phyloP scores from a whole-genome alignment of 164 flowering plant species.

The Dillenia suffruticosa region DNA sequence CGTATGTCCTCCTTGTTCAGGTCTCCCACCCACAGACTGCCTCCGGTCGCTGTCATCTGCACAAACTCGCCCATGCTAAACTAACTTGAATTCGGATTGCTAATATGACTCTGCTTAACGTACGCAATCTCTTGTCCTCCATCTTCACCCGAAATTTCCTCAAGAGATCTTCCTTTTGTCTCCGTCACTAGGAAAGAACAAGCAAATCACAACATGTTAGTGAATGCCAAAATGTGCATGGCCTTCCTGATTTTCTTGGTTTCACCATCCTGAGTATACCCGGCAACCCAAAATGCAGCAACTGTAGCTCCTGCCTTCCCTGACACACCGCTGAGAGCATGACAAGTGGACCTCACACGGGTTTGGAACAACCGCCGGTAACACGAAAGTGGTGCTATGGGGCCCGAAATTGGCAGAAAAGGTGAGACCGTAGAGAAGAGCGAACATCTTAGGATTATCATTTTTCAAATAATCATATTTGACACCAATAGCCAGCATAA shows the following conservation, averaged over 20 bases:
- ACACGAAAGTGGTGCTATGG: conserved; percentile 51
- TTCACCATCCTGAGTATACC: conserved; percentile 23
- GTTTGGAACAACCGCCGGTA: conserved; percentile 63
- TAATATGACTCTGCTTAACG: too few relatives aligned
- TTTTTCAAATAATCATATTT: conserved; percentile 33
- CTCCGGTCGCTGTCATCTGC: too few relatives aligned
- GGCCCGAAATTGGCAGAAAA: conserved; percentile 63
- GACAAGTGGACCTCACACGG: conserved; percentile 54
- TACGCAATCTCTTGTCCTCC: conserved; percentile 13
- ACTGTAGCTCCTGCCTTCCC: conserved; percentile 64
- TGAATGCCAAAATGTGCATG: conserved; percentile 31
- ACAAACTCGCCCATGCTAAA: too few relatives aligned
- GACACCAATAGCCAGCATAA: conserved; percentile 35
- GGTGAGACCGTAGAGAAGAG: conserved; percentile 37
- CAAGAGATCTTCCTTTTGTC: conserved; percentile 52
- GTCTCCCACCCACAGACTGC: too few relatives aligned
- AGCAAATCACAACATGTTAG: conserved; percentile 49
- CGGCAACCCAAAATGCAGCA: conserved; percentile 38
- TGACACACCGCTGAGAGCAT: conserved; percentile 47
- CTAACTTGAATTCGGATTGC: too few relatives aligned
- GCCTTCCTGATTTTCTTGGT: conserved; percentile 22
- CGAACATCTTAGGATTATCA: conserved; percentile 20
- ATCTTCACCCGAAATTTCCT: conserved; percentile 63
- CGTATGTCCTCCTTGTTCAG: too few relatives aligned
- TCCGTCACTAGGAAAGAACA: conserved; percentile 48